Base-by-base conservation (phyloP, 306 rosid species). In the Quercus rubra region DNA sequence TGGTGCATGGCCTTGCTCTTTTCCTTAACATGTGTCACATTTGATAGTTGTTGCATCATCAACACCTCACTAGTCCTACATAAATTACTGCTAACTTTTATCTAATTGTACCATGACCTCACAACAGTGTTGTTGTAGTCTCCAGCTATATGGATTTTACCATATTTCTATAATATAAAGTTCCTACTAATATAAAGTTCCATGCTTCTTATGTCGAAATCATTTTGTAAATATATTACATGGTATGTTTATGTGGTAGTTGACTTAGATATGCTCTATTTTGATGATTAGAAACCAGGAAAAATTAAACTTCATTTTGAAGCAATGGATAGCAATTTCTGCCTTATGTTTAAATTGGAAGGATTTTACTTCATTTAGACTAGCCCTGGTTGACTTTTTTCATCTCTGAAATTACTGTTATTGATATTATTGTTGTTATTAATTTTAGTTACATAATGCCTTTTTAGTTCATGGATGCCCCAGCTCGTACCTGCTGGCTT, bases 381-480 rank as follows among this genome's bases (percentile, higher is more conserved):
- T 31, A 18, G 71, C 71, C 71, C 6, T 66, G 71, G 71, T 17
- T 17, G 10, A 66, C 49, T 6, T 6, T 1, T 31, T 7, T 11
- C 19, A 18, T 27, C 46, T 66, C 70, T 70, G n/a, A 71, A 43
- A 69, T 23, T 35, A 69, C 13, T 79, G 72, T 77, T 55, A 25
- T 77, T 55, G 20, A 31, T 62, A 56, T 69, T 19, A 27, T 80
- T 43, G 25, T 63, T 70, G 59, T 74, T 74, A 18, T 66, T 51
- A 49, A 73, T 25, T 6, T 51, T 23, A 75, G 83, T 78, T 70
- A 75, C 69, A 79, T 68, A 27, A 41, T 84, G 78, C 6, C 79
- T 78, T 82, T 81, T 43, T 88, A 92, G 99, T 94, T 94, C 91
- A 85, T 89, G 84, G 90, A 73, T 74, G 83, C 91, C 70, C 99